phyloP scores from a whole-genome alignment of 177 flowering plant genomes.

The Vitis hybrid region DNA sequence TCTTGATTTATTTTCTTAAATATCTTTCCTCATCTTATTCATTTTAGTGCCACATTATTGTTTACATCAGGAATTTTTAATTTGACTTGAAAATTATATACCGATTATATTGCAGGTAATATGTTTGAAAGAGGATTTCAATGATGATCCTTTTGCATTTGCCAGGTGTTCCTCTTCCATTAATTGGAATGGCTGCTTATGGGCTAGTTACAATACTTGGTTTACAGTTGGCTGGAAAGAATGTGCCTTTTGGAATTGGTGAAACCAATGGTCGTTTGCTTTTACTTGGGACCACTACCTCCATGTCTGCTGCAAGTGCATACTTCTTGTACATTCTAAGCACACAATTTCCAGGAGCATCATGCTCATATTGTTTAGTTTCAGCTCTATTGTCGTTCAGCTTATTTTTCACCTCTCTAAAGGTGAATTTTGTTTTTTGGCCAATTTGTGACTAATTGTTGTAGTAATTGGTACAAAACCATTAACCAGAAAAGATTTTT shows the following conservation, averaged over 20 bases:
- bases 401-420: conserved; percentile 61
- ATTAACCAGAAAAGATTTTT: neutral
- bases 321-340: conserved; percentile 79
- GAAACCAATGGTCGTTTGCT: conserved; percentile 57
- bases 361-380: conserved; percentile 74
- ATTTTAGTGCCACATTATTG: neutral
- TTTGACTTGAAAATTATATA: conserved; percentile 15
- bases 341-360: conserved; percentile 65
- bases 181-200: conserved; percentile 82
- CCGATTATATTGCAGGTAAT: conserved; percentile 19
- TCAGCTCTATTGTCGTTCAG: conserved; percentile 75
- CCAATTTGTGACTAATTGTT: neutral
- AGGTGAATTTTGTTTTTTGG: conserved; percentile 39
- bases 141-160: conserved; percentile 37
- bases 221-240: conserved; percentile 51
- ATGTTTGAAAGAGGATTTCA: conserved; percentile 27
- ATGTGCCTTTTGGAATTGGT: conserved; percentile 44
- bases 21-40: neutral
- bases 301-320: conserved; percentile 94
- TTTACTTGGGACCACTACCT: conserved; percentile 66
- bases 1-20: neutral
- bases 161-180: conserved; percentile 92
- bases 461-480: neutral
- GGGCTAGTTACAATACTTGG: conserved; percentile 66
- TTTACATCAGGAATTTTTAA: neutral